Evolutionary conservation across 305 asterid species (phyloP), one percentile per base, ranked within the genome.

Genomic region (Plantago lanceolata): DNA sequence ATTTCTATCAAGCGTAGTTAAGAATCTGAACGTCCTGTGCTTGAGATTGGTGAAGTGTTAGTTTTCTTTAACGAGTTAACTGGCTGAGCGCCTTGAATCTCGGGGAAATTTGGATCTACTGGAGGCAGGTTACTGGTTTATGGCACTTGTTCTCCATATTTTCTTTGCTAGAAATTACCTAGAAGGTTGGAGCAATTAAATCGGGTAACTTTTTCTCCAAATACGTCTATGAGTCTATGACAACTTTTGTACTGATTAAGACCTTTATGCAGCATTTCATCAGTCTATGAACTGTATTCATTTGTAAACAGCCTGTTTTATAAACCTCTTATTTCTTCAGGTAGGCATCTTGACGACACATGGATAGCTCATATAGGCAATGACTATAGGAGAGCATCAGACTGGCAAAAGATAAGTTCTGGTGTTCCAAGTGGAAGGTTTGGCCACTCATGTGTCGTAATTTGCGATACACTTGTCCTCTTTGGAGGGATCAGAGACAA

Each of bases 401-500:
- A 78, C 63, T 91, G 98, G 98, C 83, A 82, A 56, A 88, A 82
- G 81, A 74, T 78, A 48, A 73, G 66, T 15, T 72, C 95, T 0
- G 96, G 94, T 73, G 71, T 72, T 61, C 98, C 96, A 18, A 86
- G 83, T 31, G 98, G 96, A 50, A 84, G 96, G 45, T 91, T 91
- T 68, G 94, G 98, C 40, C 98, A 91, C 71, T 89, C 95, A 0
- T 86, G 98, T 44, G 86, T 86, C 4, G 92, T 71, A 12, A 61
- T 89, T 37, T 81, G 73, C 3, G 80, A 84, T 58, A 71, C 53
- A 35, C 87, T 91, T 13, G 73, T 89, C 67, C 89, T 89, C 69
- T 91, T 91, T 50, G 98, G 98, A 71, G 98, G 98, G 49, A 91
- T 91, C 78, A 91, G 85, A 43, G 95, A 91, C 79, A 70, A 45